phyloP scores from a whole-genome alignment of 2,329 filamentous ascomycete genomes.

The Emericellopsis atlantica region DNA sequence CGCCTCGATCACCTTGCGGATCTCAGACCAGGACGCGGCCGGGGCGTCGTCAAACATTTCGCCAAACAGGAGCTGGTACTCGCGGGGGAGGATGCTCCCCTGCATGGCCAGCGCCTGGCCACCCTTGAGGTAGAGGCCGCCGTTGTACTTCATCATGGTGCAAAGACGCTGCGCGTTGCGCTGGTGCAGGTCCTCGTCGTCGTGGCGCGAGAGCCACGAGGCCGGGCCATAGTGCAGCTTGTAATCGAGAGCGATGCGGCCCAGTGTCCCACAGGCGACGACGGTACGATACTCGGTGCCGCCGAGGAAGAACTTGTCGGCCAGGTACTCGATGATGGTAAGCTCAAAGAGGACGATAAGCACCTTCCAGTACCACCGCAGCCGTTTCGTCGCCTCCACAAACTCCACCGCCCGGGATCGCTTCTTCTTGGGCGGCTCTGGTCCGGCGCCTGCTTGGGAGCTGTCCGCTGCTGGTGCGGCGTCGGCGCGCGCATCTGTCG shows the following conservation, averaged over 20 bases:
- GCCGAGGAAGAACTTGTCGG: constrained; percentile 68
- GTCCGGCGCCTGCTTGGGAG: too few relatives aligned
- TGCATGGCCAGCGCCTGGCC: constrained; percentile 99
- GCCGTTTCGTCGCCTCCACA: constrained; percentile 48
- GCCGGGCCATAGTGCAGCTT: constrained; percentile 87
- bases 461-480: too few relatives aligned
- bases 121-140: constrained; percentile 92
- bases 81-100: constrained; percentile 80
- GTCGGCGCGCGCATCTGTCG: too few relatives aligned
- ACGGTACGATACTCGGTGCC: constrained; percentile 66
- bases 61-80: constrained; percentile 93
- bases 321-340: constrained; percentile 37
- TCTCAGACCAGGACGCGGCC: constrained; percentile 77
- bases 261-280: constrained; percentile 68
- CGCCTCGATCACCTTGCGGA: constrained; percentile 72
- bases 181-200: constrained; percentile 65
- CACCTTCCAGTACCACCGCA: constrained; percentile 25
- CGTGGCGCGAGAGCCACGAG: constrained; percentile 55
- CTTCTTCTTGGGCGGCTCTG: constrained; percentile 29
- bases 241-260: constrained; percentile 81
- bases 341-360: too few relatives aligned
- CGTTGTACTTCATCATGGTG: constrained; percentile 70
- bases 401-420: constrained; percentile 64
- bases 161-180: constrained; percentile 78
- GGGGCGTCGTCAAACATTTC: constrained; percentile 97